Conservation (phyloP, 768 basidiomycete genomes). For the Ramaria rubella region DNA sequence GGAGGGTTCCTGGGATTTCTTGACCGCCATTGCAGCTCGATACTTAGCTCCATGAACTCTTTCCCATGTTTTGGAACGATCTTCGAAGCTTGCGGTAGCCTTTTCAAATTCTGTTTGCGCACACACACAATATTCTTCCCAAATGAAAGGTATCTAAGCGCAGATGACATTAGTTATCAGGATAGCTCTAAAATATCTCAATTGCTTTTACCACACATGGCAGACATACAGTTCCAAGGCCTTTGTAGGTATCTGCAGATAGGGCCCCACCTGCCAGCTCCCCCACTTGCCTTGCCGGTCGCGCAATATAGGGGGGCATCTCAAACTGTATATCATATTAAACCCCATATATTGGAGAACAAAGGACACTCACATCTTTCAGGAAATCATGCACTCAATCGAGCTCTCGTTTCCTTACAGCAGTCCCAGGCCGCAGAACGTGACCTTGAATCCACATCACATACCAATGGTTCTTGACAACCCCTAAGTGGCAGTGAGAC, state of each 20-base stretch:
- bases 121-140: background rate
- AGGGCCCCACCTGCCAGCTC: background rate
- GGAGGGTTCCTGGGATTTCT: background rate
- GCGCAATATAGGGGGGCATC: background rate
- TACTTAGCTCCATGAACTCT: background rate
- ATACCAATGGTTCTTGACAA: slow-evolving; percentile 16
- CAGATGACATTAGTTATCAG: background rate
- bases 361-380: background rate
- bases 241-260: background rate
- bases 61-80: background rate
- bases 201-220: background rate
- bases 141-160: background rate
- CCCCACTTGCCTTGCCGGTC: background rate
- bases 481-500: slow-evolving; percentile 7
- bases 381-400: background rate
- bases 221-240: background rate
- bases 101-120: background rate
- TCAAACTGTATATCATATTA: background rate
- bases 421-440: background rate
- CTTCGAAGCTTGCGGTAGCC: background rate
- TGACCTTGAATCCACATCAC: slow-evolving; percentile 10
- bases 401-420: background rate
- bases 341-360: background rate
- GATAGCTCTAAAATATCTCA: background rate
- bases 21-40: background rate